Percentiles rank a stretch among this genome's conserved stretches.
Conservation (phyloP, 768 basidiomycete species). For the Rhizopogon roseolus region DNA sequence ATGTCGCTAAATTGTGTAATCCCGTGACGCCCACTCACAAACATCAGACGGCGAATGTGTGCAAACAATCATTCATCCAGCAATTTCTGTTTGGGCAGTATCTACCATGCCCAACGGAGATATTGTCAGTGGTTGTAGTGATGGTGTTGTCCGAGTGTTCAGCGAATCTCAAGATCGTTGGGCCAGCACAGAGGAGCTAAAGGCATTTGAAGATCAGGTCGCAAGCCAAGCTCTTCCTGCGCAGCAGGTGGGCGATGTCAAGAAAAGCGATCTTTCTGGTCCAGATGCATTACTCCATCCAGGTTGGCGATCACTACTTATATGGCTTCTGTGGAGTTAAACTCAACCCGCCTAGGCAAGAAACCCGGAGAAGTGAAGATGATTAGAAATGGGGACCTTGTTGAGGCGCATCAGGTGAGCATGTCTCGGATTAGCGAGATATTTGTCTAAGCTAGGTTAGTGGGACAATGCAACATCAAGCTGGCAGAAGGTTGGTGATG, state of each 20-base stretch:
- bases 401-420: conserved; percentile 87
- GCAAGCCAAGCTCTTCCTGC: conserved; percentile 76
- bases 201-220: conserved; percentile 70
- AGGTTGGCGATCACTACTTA: conserved; percentile 41
- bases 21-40: conserved; percentile 2
- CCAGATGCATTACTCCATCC: conserved; percentile 71
- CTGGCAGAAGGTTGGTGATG: conserved; percentile 96
- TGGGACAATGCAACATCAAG: conserved; percentile 67
- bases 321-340: neutral
- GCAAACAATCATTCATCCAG: conserved; percentile 89
- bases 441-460: conserved; percentile 35
- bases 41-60: conserved; percentile 75
- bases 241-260: conserved; percentile 89
- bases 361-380: conserved; percentile 93
- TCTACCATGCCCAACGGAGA: conserved; percentile 86
- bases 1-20: conserved; percentile 16
- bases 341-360: conserved; percentile 49
- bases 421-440: neutral
- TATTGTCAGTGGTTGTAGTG: conserved; percentile 89
- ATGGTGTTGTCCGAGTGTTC: conserved; percentile 84
- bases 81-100: conserved; percentile 96
- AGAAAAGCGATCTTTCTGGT: conserved; percentile 86
- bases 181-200: conserved; percentile 59
- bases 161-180: conserved; percentile 68
- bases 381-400: conserved; percentile 72